phyloP scores from a whole-genome alignment of 768 basidiomycete species.

The Boletus vermiculosoides region DNA sequence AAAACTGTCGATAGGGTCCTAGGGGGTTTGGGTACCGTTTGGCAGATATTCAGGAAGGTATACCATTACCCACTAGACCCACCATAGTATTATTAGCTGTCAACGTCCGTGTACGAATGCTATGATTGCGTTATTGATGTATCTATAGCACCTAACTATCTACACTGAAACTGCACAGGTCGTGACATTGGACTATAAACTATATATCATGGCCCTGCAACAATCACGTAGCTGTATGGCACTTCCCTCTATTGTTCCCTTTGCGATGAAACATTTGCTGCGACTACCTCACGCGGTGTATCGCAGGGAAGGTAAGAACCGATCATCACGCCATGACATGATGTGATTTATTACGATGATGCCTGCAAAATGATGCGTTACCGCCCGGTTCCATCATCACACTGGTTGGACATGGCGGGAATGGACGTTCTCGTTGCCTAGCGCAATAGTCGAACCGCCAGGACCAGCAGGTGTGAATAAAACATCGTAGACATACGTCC shows the following conservation, averaged over 20 bases:
- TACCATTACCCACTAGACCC: slow-evolving; percentile 38
- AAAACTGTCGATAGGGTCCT: slow-evolving; percentile 27
- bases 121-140: slow-evolving; percentile 9
- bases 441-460: not conserved
- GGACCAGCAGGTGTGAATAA: too few relatives aligned
- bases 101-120: slow-evolving; percentile 5
- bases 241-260: not conserved
- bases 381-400: not conserved
- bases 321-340: not conserved
- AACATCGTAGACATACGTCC: too few relatives aligned
- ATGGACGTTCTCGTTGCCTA: not conserved
- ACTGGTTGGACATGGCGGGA: not conserved
- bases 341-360: not conserved
- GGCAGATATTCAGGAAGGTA: slow-evolving; percentile 31
- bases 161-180: not conserved
- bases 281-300: not conserved
- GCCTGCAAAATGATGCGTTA: not conserved
- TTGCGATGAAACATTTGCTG: not conserved
- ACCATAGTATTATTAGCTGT: slow-evolving; percentile 18
- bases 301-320: not conserved
- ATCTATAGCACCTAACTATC: slow-evolving; percentile 9
- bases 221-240: not conserved
- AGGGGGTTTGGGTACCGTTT: slow-evolving; percentile 27
- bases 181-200: not conserved
- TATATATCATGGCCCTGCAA: not conserved